Base-by-base conservation (phyloP, 176 grass and related monocot genomes). In the Sorghum bicolor region DNA sequence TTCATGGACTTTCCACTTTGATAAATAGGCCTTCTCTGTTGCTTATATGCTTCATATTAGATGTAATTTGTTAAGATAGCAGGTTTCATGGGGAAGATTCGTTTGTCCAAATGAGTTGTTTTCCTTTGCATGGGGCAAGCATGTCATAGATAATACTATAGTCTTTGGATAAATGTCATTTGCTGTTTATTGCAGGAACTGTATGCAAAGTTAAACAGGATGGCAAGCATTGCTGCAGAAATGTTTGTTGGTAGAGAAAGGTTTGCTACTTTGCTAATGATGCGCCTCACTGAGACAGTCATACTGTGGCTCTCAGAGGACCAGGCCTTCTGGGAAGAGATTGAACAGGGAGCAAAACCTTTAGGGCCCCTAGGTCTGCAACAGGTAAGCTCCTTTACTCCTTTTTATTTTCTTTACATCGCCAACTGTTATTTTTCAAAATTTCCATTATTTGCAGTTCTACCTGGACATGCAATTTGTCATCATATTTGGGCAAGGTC, bases 391-490 rank as follows among this genome's bases (percentile, higher is more conserved):
- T 74, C 24, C 48, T 48, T 64, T 57, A 20, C 78, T 22, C 20
- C 1, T 72, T 84, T 70, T 10, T 26, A 26, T 30, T 47, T 80
- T 74, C 3, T 22, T 64, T 80, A 26, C 34, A 72, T 65, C 14
- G 12, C 41, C 64, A 88, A 28, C 7, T 58, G 6, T 76, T 66
- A 25, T 70, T 77, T 85, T 75, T 44, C 70, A 84, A 71, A 43
- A 41, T 58, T 68, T 72, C 73, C 36, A 48, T 75, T 81, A 43
- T 69, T 66, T 87, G 86, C 78, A 97, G 95, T 97, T 97, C 77
- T 94, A 94, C 50, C 64, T 97, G 90, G 95, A 97, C 86, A 98
- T 98, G 95, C 95, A 98, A 86, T 98, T 98, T 72, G 90, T 98
- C 37, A 88, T 98, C 5, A 82, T 92, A 75, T 97, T 93, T 16